Evolutionary conservation across 2,329 filamentous ascomycete genomes (phyloP), one percentile per base, ranked within the genome.

Genomic region (Beauveria sp.): DNA sequence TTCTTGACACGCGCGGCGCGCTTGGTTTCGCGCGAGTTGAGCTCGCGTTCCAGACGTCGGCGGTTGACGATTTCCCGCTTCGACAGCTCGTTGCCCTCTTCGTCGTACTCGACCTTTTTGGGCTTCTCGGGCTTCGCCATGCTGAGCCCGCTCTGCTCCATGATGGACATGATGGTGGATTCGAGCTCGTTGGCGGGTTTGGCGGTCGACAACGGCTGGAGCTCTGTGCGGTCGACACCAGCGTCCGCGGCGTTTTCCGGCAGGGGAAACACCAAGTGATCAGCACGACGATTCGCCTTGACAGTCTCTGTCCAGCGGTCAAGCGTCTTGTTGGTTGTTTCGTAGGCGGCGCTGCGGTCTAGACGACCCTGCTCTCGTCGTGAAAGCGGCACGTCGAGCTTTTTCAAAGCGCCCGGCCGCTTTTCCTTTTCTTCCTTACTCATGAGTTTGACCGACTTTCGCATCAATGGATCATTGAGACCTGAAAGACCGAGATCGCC

Each of bases 1-100:
- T 97, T 97, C 78, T 97, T 96, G 76, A 99, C 91, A 26, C 94
- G 88, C 76, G 92, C 96, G 8, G 92, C 85, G 61, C 92, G 88
- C 48, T 92, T 87, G 69, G 96, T 89, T 75, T 97, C 93, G 12
- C 92, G 84, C 68, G 96, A 96, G 65, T 93, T 82, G 8, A 96
- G 77, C 68, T 97, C 93, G 66, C 94, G 83, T 64, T 90, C 86
- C 72, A 86, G 87, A 14, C 94, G 87, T 61, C 93, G 82, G 69
- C 92, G 86, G 53, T 87, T 85, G 61, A 87, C 82, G 26, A 90
- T 81, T 53, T 87, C 88, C 69, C 86, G 88, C 53, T 87, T 80
- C 1, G 87, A 89, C 57, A 93, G 75, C 64, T 89, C 85, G 61
- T 91, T 89, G 12, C 86, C 84, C 61, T 91, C 84, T 22, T 87